phyloP scores from a whole-genome alignment of 1,139 yeast species.

The Kluyveromyces sp. region DNA sequence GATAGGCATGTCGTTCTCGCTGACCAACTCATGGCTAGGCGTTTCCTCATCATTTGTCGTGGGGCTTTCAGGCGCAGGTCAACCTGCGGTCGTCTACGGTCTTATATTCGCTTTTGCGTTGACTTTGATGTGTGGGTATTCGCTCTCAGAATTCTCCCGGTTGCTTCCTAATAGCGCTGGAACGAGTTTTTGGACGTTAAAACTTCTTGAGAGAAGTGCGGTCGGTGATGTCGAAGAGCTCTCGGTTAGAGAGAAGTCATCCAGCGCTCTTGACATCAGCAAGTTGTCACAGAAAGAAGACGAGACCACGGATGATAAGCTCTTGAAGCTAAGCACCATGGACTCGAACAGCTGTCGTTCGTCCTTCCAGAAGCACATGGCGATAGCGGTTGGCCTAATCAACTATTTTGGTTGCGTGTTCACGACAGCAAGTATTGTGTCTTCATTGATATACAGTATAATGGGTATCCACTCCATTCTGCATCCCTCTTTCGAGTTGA shows the following conservation, averaged over 20 bases:
- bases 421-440: slow-evolving; percentile 48
- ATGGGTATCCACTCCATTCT: slow-evolving; percentile 44
- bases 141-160: slow-evolving; percentile 45
- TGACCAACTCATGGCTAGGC: slow-evolving; percentile 48
- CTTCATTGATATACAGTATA: slow-evolving; percentile 41
- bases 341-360: slow-evolving; percentile 34
- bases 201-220: slow-evolving; percentile 39
- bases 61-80: slow-evolving; percentile 44
- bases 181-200: slow-evolving; percentile 53
- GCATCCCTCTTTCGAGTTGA: slow-evolving; percentile 37
- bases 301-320: slow-evolving; percentile 2
- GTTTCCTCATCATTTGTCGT: slow-evolving; percentile 42
- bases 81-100: slow-evolving; percentile 42
- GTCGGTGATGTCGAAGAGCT: background rate
- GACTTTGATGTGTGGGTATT: slow-evolving; percentile 39
- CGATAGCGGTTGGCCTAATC: slow-evolving; percentile 13
- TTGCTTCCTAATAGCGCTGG: slow-evolving; percentile 55
- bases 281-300: background rate
- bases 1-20: slow-evolving; percentile 43
- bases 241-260: background rate
- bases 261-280: background rate
- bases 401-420: slow-evolving; percentile 44
- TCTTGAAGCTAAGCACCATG: slow-evolving; percentile 5
- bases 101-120: slow-evolving; percentile 43
- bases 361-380: slow-evolving; percentile 26